Evolutionary conservation across 495 filamentous ascomycete genomes (phyloP).

Genomic region (Emericellopsis terricola): DNA sequence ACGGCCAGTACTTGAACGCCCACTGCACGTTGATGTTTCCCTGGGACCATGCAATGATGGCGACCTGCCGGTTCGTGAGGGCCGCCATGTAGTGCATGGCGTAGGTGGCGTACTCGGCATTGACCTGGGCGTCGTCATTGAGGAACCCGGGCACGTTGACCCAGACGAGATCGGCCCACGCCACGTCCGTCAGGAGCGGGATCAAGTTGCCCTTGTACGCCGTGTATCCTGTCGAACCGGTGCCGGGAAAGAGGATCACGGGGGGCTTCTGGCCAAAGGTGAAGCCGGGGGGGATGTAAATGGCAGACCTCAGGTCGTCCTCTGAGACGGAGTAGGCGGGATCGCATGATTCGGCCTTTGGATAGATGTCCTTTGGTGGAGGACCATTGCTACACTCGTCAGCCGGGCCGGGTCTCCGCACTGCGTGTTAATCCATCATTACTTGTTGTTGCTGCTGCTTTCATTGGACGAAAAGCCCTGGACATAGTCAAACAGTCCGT

Average conservation of each 20-base stretch:
- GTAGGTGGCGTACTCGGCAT: slow-evolving; percentile 24
- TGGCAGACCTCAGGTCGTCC: neutral
- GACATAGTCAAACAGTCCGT: neutral
- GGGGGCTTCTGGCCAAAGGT: neutral
- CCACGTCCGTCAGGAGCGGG: slow-evolving; percentile 15
- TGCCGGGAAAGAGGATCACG: slow-evolving; percentile 28
- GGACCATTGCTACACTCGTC: too few species aligned
- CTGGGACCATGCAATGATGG: slow-evolving; percentile 31
- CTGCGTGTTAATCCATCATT: neutral
- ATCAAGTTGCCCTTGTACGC: slow-evolving; percentile 24
- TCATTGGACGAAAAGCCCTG: neutral
- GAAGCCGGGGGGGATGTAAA: neutral
- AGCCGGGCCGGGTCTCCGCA: too few species aligned
- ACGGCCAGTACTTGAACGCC: slow-evolving; percentile 36
- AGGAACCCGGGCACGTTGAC: slow-evolving; percentile 26
- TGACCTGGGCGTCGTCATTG: slow-evolving; percentile 22
- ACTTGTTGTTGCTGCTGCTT: neutral
- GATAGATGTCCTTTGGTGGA: neutral
- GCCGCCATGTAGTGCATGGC: slow-evolving; percentile 27
- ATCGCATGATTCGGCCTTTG: neutral
- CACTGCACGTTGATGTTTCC: slow-evolving; percentile 28
- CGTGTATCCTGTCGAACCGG: slow-evolving; percentile 17
- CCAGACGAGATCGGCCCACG: slow-evolving; percentile 26
- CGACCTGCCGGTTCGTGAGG: slow-evolving; percentile 14
- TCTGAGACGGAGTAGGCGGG: neutral